A percentile compares a stretch with the other conserved stretches of the same genome.
Evolutionary conservation across 805 yeast genomes (phyloP).

Genomic region (Wickerhamomyces hampshirensis): DNA sequence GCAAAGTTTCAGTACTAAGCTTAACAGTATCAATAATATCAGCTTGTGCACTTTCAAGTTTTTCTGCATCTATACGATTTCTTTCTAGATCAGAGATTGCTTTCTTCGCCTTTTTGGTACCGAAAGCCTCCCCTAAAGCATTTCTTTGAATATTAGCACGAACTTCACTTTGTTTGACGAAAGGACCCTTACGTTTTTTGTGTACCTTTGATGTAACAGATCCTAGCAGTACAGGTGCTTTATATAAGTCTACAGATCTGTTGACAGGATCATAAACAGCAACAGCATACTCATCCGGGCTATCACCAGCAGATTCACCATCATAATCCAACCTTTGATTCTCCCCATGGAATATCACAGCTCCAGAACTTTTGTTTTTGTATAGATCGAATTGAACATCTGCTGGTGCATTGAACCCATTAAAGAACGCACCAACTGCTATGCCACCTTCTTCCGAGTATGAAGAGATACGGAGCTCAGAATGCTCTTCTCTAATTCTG

Average conservation of each 20-base stretch:
- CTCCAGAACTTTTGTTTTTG: constrained; percentile 31
- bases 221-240: constrained; percentile 58
- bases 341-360: constrained; percentile 73
- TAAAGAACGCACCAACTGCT: constrained; percentile 71
- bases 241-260: constrained; percentile 58
- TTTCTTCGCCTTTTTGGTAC: constrained; percentile 93
- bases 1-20: constrained; percentile 64
- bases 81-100: constrained; percentile 77
- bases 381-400: constrained; percentile 60
- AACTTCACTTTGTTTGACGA: constrained; percentile 51
- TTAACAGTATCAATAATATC: constrained; percentile 81
- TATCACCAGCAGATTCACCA: constrained; percentile 38
- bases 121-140: constrained; percentile 91
- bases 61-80: constrained; percentile 82
- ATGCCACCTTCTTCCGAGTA: constrained; percentile 39
- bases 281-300: constrained; percentile 49
- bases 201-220: constrained; percentile 59
- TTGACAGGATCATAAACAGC: constrained; percentile 74
- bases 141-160: constrained; percentile 58
- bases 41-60: constrained; percentile 65
- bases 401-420: constrained; percentile 62
- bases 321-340: constrained; percentile 67
- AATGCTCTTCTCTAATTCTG: constrained; percentile 33
- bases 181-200: constrained; percentile 56
- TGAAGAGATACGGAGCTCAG: constrained; percentile 36